A percentile compares a stretch with the other conserved stretches of the same genome.
These are phyloP conservation scores for Tulasnella sp. DNA, from an alignment of 768 basidiomycete species.

Conservation along the genomic window DNA sequence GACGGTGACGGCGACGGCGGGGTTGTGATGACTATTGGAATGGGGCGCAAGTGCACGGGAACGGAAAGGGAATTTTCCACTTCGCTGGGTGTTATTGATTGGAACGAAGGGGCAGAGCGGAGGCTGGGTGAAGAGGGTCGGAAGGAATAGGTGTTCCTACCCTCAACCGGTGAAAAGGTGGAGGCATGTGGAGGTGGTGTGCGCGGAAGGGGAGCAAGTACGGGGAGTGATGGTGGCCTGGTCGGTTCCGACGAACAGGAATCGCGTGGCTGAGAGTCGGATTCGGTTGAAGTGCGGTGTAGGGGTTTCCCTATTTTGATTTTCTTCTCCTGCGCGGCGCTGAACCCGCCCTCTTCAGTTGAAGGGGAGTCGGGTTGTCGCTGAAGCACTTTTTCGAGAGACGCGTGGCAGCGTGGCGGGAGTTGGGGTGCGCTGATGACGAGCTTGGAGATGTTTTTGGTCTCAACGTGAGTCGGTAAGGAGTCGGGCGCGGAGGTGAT, in stretches of 20 bases:
- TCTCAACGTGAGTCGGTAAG: neutral
- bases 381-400: neutral
- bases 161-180: neutral
- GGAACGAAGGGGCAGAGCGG: neutral
- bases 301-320: neutral
- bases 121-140: neutral
- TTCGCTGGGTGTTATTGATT: neutral
- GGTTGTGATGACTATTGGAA: slow-evolving; percentile 24
- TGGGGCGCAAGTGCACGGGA: slow-evolving; percentile 20
- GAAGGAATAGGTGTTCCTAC: neutral
- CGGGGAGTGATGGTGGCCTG: neutral
- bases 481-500: neutral
- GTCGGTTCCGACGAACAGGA: neutral
- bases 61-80: neutral
- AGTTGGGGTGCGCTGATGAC: neutral
- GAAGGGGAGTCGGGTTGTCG: neutral
- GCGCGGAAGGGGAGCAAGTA: neutral
- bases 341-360: neutral
- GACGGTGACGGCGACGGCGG: slow-evolving; percentile 24
- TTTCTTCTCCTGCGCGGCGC: neutral
- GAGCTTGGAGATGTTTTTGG: slow-evolving; percentile 3
- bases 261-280: neutral
- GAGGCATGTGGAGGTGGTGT: neutral
- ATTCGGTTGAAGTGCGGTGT: neutral
- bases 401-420: neutral